Base-by-base conservation (phyloP, 208 protist species). In the Porcisia deanei region DNA sequence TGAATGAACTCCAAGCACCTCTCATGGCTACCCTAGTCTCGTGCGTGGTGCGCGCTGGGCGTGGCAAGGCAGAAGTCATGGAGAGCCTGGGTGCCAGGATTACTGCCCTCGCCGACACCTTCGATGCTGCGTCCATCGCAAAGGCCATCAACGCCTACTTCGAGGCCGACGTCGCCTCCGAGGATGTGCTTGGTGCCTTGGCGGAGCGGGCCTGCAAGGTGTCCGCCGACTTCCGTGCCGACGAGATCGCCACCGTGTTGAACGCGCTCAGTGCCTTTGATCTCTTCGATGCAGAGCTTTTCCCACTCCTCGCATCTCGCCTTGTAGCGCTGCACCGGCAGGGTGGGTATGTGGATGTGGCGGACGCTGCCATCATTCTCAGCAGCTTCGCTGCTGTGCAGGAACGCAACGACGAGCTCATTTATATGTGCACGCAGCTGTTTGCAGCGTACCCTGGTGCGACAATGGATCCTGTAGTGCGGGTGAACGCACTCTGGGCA, bases 221-320 rank as follows among this genome's bases (percentile, higher is more conserved):
- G 22, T 85, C 88, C 37, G 47, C 82, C 0, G 90, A 95, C 73
- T 93, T 97, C 61, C 88, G 91, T 63, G 73, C 83, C 1, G 91
- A 96, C 58, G 94, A 97, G 80, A 89, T 94, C 53, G 73, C 86
- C 71, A 58, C 81, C 14, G 85, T 90, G 20, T 73, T 97, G 45
- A 86, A 91, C 65, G 88, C 91, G 37, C 85, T 97, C 54, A 92
- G 86, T 73, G 75, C 85, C 49, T 95, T 97, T 73, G 94, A 97
- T 67, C 85, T 97, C 54, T 97, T 97, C 76, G 94, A 97, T 69
- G 94, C 81, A 14, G 91, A 97, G 71, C 81, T 97, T 25, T 97
- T 95, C 73, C 94, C 94, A n/a, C 81, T 97, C 61, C 88, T 97
- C 34, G 90, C 90, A 22, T 88, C 91, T 3, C 91, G 94, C 14